Evolutionary conservation across 768 basidiomycete genomes (phyloP), one percentile per base, ranked within the genome.

Genomic region (Exsudoporus frostii): DNA sequence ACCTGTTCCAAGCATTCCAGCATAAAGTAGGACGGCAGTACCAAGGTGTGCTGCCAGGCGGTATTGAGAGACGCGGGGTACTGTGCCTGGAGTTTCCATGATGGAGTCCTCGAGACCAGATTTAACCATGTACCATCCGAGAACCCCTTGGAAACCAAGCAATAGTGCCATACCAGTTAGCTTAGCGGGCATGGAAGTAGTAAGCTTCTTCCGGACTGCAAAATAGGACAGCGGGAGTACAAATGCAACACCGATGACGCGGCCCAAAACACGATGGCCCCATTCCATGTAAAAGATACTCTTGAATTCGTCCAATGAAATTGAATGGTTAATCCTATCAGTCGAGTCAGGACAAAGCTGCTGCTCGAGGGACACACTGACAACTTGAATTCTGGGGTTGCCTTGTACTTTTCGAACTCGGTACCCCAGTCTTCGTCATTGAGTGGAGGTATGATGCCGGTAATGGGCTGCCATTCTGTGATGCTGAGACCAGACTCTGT

Each of bases 111-210:
- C 89, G 11, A 99, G 77, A 2, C 97, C 97, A 13, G 94, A 98
- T 69, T 95, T 89, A 50, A 99, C 97, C 97, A 99, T 99, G 76
- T 98, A 98, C 97, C 97, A 99, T 25, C 97, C 97, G 19, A 99
- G 78, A 19, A 82, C 78, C 42, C 97, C 97, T 71, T 99, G 94
- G 19, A 83, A 85, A 27, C 94, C 97, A 46, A 99, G 87, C 30
- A 98, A 81, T 0, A 84, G 65, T 0, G 86, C 88, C 57, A 98
- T 79, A 2, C 82, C 86, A 14, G 81, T 70, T 22, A 97, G 80
- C 56, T 83, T 81, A n/a, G 70, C 62, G 1, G 84, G 80, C 54
- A 92, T 76, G 0, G 79, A 67, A 2, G 76, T 71, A 6, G 90
- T 77, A 27, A 98, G 84, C 55, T 83, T 81, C 56, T 84, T 85